A percentile compares a stretch with the other conserved stretches of the same genome.
Conservation (phyloP, 1,284 basidiomycete genomes). For the Ganoderma leucocontextum region DNA sequence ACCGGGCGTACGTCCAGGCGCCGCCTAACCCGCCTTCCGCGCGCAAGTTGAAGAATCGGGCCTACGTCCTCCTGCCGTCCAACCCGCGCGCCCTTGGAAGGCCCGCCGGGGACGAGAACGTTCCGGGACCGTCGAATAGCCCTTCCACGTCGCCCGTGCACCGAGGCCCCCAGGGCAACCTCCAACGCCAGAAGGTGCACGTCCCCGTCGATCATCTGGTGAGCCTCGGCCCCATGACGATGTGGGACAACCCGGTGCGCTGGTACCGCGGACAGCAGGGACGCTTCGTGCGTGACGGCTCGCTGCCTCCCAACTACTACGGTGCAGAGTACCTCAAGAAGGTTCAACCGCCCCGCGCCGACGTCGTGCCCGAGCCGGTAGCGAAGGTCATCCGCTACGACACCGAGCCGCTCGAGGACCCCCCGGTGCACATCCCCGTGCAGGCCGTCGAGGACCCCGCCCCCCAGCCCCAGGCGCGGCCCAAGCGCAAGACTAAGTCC, state of each 20-base stretch:
- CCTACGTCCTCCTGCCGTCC: neutral
- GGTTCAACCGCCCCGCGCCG: constrained; percentile 3
- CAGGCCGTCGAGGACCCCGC: too few species aligned
- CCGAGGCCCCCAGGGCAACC: neutral
- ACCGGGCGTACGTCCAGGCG: neutral
- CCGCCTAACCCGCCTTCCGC: neutral
- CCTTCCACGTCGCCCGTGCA: neutral
- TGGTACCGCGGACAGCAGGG: neutral
- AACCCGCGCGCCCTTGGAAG: neutral
- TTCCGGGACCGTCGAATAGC: neutral
- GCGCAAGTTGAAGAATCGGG: neutral
- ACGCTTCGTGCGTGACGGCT: constrained; percentile 22
- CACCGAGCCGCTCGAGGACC: constrained; percentile 11
- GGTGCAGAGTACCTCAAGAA: neutral
- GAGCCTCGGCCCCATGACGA: neutral
- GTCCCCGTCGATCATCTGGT: too few species aligned
- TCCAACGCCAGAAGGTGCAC: neutral
- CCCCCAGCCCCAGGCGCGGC: neutral
- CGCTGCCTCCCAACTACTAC: constrained; percentile 22
- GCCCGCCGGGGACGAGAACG: neutral
- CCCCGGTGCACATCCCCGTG: too few species aligned
- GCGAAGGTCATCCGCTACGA: constrained; percentile 10
- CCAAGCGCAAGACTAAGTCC: neutral
- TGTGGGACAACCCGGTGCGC: neutral
- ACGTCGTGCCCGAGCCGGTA: neutral